Conservation (phyloP, 768 basidiomycete genomes). For the Tylopilus subfusipes region DNA sequence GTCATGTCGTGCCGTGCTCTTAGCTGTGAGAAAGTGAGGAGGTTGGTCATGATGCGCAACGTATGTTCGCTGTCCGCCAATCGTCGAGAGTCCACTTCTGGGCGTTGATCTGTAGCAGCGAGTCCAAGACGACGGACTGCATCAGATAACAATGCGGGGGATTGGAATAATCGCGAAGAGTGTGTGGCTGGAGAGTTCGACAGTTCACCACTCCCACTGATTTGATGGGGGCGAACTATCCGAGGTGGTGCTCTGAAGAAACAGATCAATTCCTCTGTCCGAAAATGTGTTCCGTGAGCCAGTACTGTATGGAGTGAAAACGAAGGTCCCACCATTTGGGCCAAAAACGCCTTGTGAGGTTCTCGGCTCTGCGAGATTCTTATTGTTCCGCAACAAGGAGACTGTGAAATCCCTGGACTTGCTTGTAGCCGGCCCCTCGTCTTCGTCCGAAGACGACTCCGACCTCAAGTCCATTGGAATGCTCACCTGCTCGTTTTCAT, state of each 20-base stretch:
- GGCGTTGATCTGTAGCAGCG: conserved; percentile 55
- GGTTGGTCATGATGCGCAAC: conserved; percentile 73
- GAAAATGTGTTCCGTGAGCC: conserved; percentile 1
- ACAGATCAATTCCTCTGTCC: conserved; percentile 75
- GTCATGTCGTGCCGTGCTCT: conserved; percentile 37
- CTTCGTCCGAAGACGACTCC: conserved; percentile 68
- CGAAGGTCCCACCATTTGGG: conserved; percentile 61
- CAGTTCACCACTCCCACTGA: conserved; percentile 40
- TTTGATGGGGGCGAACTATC: conserved; percentile 52
- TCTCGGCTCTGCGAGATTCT: conserved; percentile 79
- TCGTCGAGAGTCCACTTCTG: conserved; percentile 40
- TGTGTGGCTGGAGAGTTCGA: conserved; percentile 42
- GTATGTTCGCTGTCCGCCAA: conserved; percentile 55
- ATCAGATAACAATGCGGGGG: conserved; percentile 69
- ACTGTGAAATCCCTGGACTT: conserved; percentile 50
- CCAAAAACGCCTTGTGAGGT: conserved; percentile 89
- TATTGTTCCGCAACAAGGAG: conserved; percentile 56
- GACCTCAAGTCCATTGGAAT: conserved; percentile 44
- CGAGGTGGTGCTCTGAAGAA: conserved; percentile 80
- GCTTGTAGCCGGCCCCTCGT: conserved; percentile 41
- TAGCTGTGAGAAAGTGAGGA: conserved; percentile 58
- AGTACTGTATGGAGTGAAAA: not conserved
- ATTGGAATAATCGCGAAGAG: conserved; percentile 44
- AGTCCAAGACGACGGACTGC: conserved; percentile 63
- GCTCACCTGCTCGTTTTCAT: conserved; percentile 51